Evolutionary conservation across 1,284 basidiomycete genomes (phyloP), one percentile per base, ranked within the genome.

Genomic region (Pisolithus thermaeus): DNA sequence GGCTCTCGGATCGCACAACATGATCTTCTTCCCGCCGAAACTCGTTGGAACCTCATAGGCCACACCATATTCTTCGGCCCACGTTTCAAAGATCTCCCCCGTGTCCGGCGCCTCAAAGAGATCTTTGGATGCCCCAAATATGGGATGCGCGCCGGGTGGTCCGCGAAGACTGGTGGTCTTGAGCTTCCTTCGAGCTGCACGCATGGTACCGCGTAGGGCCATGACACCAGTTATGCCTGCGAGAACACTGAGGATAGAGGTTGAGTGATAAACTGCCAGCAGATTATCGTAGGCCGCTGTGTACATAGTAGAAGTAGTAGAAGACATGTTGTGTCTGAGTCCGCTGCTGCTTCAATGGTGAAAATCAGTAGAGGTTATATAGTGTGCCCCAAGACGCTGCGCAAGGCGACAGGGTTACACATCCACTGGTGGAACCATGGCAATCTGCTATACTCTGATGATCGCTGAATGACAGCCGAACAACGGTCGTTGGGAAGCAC

Each of bases 1-100:
- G 18, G 81, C 81, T 57, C 76, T 80, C 0, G 79, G 76, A 56
- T 84, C 82, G 39, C 70, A 71, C 9, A 84, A 64, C 4, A 79
- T 61, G 20, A 82, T 63, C 20, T 61, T 63, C 8, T 56, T 68
- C 0, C 62, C 56, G 0, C 78, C 78, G n/a, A 83, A 59, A 0
- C 64, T 56, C 0, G 60, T 59, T 0, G 78, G 71, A 22, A 79
- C 55, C 41, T 66, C 57, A 55, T 69, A 82, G 0, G 73, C 77
- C 6, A 70, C 60, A 5, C 81, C 81, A 46, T 79, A 81, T 47
- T 76, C 62, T 11, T 66, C 60, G 0, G 69, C 69, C 72, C 72
- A 72, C n/a, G 58, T 52, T 50, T 71, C 71, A 51, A 61, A 66
- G 27, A 63, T 14, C 3, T 43, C 18, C 0, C 55, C 62, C 0